Conservation (phyloP, 495 filamentous ascomycete species). For the Hypomontagnella submonticulosa region DNA sequence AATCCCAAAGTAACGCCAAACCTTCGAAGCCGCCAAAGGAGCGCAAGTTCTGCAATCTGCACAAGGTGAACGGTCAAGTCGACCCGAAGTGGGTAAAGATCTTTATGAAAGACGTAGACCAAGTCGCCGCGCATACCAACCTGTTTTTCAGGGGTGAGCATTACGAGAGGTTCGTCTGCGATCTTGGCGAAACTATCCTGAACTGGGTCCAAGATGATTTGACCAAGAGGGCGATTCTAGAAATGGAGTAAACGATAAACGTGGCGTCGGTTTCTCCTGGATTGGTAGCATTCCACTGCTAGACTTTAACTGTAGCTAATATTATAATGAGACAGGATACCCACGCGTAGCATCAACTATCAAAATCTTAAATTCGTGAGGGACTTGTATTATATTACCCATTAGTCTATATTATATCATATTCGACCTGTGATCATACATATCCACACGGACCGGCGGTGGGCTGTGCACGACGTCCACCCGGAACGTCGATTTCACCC, state of each 20-base stretch:
- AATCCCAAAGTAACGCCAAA: slow-evolving; percentile 4
- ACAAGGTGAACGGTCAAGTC: slow-evolving; percentile 53
- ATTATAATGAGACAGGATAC: slow-evolving; percentile 17
- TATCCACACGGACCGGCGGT: slow-evolving; percentile 12
- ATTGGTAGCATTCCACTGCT: slow-evolving; percentile 10
- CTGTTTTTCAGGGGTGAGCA: slow-evolving; percentile 76
- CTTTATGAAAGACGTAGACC: slow-evolving; percentile 83
- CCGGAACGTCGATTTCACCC: neutral
- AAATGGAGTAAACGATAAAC: slow-evolving; percentile 21
- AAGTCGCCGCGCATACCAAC: slow-evolving; percentile 86
- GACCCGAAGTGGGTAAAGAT: slow-evolving; percentile 81
- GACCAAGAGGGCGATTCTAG: slow-evolving; percentile 49
- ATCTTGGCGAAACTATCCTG: slow-evolving; percentile 75
- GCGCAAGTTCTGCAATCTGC: slow-evolving; percentile 83
- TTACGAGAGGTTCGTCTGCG: slow-evolving; percentile 81
- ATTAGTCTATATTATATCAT: slow-evolving; percentile 23
- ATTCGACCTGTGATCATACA: slow-evolving; percentile 7
- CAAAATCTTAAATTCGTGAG: neutral
- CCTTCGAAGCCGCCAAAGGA: slow-evolving; percentile 61
- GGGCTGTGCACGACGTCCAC: slow-evolving; percentile 5
- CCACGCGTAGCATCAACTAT: neutral
- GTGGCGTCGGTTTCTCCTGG: neutral
- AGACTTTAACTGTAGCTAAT: neutral
- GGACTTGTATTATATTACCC: neutral
- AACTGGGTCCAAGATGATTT: slow-evolving; percentile 75